phyloP scores from a whole-genome alignment of 306 rosid genomes.

The Prunus padus region DNA sequence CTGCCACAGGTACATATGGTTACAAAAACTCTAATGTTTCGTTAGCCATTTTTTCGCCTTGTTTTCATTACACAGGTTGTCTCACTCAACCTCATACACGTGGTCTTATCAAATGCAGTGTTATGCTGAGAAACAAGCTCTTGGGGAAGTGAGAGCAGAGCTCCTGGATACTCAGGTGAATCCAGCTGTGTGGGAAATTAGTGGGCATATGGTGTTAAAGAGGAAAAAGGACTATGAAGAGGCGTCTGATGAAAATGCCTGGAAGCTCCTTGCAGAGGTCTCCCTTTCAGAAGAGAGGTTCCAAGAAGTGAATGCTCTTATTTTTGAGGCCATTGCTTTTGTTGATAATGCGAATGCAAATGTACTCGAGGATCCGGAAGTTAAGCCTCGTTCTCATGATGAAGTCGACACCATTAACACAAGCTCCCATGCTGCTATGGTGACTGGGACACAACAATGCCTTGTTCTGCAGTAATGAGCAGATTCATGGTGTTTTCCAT shows the following conservation, averaged over 20 bases:
- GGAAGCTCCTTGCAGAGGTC: constrained; percentile 93
- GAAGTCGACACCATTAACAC: constrained; percentile 36
- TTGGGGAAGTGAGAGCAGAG: constrained; percentile 87
- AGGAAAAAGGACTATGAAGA: constrained; percentile 86
- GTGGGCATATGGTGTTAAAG: constrained; percentile 96
- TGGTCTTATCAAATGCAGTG: constrained; percentile 47
- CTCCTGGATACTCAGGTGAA: constrained; percentile 95
- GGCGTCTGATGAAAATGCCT: constrained; percentile 90
- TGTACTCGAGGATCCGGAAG: constrained; percentile 12
- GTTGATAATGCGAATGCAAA: constrained; percentile 18
- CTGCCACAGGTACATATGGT: constrained; percentile 74
- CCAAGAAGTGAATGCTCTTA: constrained; percentile 70
- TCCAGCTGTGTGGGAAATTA: constrained; percentile 98
- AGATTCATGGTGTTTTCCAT: constrained; percentile 17
- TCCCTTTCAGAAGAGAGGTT: constrained; percentile 89
- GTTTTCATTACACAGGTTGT: not conserved
- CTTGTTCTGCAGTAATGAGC: constrained; percentile 55
- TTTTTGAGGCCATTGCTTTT: constrained; percentile 62
- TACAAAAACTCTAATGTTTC: not conserved
- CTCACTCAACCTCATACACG: not conserved
- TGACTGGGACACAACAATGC: constrained; percentile 66
- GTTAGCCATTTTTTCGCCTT: not conserved
- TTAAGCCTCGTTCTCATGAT: constrained; percentile 19
- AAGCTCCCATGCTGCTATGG: constrained; percentile 33
- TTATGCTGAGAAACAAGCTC: constrained; percentile 97